Conservation (phyloP, 208 protist species). For the Leishmania tropica region DNA sequence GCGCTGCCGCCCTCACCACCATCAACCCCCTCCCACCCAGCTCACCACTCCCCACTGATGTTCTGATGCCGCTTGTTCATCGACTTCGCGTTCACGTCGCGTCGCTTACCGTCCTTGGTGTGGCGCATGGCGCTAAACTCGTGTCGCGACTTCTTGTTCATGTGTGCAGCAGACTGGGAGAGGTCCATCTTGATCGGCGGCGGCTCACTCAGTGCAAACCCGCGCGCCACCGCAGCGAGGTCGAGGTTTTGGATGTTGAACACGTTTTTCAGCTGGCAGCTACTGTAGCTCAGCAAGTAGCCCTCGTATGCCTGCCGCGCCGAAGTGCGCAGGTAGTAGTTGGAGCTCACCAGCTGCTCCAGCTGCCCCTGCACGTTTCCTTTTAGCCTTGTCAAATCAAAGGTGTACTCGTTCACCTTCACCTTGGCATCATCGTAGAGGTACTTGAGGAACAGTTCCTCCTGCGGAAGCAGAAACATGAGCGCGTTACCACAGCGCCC, state of each 20-base stretch:
- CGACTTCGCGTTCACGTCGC: slow-evolving; percentile 43
- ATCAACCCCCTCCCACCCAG: not conserved
- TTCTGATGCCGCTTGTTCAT: slow-evolving; percentile 69
- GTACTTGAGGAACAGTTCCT: slow-evolving; percentile 99
- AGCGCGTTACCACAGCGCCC: slow-evolving; percentile 93
- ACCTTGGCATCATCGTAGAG: slow-evolving; percentile 97
- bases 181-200: slow-evolving; percentile 93
- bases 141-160: slow-evolving; percentile 87
- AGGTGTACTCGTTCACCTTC: slow-evolving; percentile 98
- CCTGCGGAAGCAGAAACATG: slow-evolving; percentile 98
- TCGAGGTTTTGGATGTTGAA: slow-evolving; percentile 98
- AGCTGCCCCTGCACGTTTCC: slow-evolving; percentile 91
- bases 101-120: slow-evolving; percentile 67
- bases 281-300: slow-evolving; percentile 98
- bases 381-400: slow-evolving; percentile 97
- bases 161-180: slow-evolving; percentile 89
- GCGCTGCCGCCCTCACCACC: not conserved
- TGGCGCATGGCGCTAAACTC: slow-evolving; percentile 79
- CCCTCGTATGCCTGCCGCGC: slow-evolving; percentile 98
- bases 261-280: slow-evolving; percentile 98
- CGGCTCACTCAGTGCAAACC: slow-evolving; percentile 91
- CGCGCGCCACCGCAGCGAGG: slow-evolving; percentile 93
- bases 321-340: slow-evolving; percentile 98
- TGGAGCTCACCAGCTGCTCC: slow-evolving; percentile 97
- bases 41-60: slow-evolving; percentile 88